Percentiles rank a stretch among this genome's conserved stretches.
These are phyloP conservation scores for Trichoderma pleuroti DNA, from an alignment of 2,329 filamentous ascomycete genomes.

Conservation along the genomic window DNA sequence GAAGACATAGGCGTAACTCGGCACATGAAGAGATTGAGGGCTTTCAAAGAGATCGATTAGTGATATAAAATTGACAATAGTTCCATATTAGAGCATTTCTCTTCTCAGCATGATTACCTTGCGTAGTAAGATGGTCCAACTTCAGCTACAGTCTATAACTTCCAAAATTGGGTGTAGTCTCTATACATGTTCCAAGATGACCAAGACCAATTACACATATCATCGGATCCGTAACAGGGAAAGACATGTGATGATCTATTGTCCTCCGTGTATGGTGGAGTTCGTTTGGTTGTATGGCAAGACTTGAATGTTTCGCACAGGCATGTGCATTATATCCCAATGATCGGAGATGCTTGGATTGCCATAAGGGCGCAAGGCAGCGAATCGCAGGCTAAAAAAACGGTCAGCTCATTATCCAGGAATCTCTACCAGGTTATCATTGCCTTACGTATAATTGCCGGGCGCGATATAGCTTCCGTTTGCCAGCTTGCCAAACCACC, in stretches of 20 bases:
- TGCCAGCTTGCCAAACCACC: conserved; percentile 43
- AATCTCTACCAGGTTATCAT: background rate
- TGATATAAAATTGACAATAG: background rate
- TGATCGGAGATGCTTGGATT: conserved; percentile 39
- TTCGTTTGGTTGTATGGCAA: conserved; percentile 32
- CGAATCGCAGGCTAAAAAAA: conserved; percentile 37
- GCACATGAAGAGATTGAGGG: background rate
- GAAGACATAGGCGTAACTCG: conserved; percentile 20
- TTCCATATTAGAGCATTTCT: background rate
- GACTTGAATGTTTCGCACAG: conserved; percentile 35
- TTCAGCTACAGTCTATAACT: background rate
- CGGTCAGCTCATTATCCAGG: conserved; percentile 10
- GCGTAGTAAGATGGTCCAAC: background rate
- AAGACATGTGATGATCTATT: background rate
- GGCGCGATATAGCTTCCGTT: conserved; percentile 40
- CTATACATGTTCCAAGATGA: background rate
- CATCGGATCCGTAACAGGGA: background rate
- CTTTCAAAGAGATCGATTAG: background rate
- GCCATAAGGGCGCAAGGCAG: conserved; percentile 41
- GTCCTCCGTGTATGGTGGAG: conserved; percentile 20
- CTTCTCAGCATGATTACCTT: background rate
- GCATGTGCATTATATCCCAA: conserved; percentile 39
- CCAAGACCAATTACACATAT: background rate
- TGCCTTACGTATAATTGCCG: conserved; percentile 39
- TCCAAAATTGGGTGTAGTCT: background rate